Evolutionary conservation across 306 rosid species (phyloP).

Genomic region (Malus orientalis): DNA sequence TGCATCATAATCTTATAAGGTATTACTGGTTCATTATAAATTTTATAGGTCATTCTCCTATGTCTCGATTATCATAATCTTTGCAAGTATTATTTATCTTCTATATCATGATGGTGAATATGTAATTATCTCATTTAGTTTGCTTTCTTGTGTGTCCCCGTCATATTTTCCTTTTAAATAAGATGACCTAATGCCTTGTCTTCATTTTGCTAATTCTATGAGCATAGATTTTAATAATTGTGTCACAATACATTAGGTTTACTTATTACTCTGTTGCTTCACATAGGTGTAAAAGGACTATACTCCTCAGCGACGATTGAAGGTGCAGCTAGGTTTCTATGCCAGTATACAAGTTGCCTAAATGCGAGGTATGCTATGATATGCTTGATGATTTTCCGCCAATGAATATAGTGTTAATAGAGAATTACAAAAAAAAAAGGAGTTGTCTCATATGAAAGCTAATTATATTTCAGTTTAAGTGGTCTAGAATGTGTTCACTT

Average conservation of each 20-base stretch:
- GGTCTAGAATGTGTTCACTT: not conserved
- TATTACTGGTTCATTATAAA: not conserved
- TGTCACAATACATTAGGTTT: conserved; percentile 2
- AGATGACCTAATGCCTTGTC: not conserved
- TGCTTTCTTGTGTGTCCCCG: not conserved
- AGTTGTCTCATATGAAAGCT: not conserved
- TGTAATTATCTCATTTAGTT: not conserved
- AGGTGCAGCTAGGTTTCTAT: conserved; percentile 65
- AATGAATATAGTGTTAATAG: not conserved
- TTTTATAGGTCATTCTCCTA: not conserved
- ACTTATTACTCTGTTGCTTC: not conserved
- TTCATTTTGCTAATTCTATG: not conserved
- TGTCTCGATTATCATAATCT: not conserved
- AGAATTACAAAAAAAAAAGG: not conserved
- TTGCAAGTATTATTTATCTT: not conserved
- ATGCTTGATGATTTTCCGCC: not conserved
- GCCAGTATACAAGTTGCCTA: conserved; percentile 40
- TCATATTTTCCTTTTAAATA: no score
- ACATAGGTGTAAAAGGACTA: conserved; percentile 68
- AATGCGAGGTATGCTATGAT: conserved; percentile 45
- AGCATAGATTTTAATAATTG: not conserved
- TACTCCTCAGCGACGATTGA: conserved; percentile 64
- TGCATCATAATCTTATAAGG: not conserved
- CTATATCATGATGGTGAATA: not conserved
- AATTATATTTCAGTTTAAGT: not conserved